Percentiles rank a stretch among this genome's conserved stretches.
phyloP scores from a whole-genome alignment of 176 grass and related monocot species.

The Panicum miliaceum region DNA sequence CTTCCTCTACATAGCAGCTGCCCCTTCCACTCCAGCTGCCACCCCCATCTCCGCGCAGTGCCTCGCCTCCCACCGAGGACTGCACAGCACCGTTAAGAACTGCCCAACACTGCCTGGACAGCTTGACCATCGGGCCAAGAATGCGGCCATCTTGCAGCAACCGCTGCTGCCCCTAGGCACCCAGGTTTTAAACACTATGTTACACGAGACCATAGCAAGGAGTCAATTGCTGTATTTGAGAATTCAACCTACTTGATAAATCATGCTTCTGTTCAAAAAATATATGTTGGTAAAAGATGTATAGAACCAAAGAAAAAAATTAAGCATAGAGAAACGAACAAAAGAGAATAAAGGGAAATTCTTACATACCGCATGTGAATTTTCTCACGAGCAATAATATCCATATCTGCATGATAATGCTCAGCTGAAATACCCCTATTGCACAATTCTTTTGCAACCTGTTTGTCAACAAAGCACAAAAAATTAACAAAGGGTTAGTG shows the following conservation, averaged over 20 bases:
- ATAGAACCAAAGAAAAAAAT: background rate
- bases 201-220: background rate
- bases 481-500: conserved; percentile 22
- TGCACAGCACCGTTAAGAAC: background rate
- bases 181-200: background rate
- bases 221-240: background rate
- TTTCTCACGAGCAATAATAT: conserved; percentile 75
- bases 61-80: background rate
- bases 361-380: conserved; percentile 66
- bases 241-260: background rate
- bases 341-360: background rate
- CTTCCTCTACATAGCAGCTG: background rate
- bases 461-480: conserved; percentile 33
- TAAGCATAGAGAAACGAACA: conserved; percentile 4
- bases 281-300: background rate
- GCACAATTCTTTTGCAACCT: conserved; percentile 86
- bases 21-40: background rate
- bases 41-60: too few relatives aligned
- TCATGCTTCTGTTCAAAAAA: background rate
- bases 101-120: background rate
- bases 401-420: conserved; percentile 99
- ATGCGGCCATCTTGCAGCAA: background rate
- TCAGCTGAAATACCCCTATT: conserved; percentile 82
- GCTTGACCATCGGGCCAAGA: background rate
- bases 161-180: background rate